These are phyloP conservation scores for Pseudopyricularia javanii DNA, from an alignment of 2,329 filamentous ascomycete genomes.

Conservation along the genomic window DNA sequence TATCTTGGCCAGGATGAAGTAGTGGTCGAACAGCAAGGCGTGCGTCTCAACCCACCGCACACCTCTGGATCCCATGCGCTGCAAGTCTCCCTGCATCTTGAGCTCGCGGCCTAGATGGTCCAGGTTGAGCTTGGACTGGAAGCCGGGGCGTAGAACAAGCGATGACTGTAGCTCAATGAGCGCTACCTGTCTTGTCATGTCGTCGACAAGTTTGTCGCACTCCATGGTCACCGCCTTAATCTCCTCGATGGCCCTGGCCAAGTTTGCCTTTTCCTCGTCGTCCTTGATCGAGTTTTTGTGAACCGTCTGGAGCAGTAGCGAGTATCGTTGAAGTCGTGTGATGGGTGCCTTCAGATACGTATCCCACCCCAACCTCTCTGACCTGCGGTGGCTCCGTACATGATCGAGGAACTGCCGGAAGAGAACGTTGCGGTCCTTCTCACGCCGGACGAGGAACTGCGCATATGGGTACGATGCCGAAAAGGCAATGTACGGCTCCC, in stretches of 20 bases:
- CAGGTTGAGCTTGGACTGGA: slow-evolving; percentile 81
- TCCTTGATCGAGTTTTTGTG: slow-evolving; percentile 74
- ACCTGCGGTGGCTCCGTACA: slow-evolving; percentile 65
- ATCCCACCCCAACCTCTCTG: slow-evolving; percentile 80
- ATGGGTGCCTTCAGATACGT: slow-evolving; percentile 91
- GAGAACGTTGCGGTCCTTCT: slow-evolving; percentile 70
- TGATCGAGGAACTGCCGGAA: slow-evolving; percentile 81
- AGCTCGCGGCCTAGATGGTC: slow-evolving; percentile 89
- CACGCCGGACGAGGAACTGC: slow-evolving; percentile 69
- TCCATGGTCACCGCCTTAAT: slow-evolving; percentile 82
- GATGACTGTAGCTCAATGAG: slow-evolving; percentile 75
- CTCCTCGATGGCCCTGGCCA: slow-evolving; percentile 77
- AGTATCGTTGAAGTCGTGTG: slow-evolving; percentile 82
- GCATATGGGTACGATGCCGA: slow-evolving; percentile 79
- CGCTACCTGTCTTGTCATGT: slow-evolving; percentile 83
- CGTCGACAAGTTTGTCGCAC: slow-evolving; percentile 83
- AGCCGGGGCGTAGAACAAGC: slow-evolving; percentile 73
- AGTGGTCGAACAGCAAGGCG: slow-evolving; percentile 90
- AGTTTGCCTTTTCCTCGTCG: slow-evolving; percentile 78
- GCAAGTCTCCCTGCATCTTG: slow-evolving; percentile 78
- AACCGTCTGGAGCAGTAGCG: slow-evolving; percentile 70
- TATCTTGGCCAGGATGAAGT: slow-evolving; percentile 83
- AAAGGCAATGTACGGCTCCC: slow-evolving; percentile 80
- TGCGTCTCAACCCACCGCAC: slow-evolving; percentile 93
- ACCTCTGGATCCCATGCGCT: slow-evolving; percentile 75